Evolutionary conservation across 83 land plant genomes (phyloP).

Genomic region (Diphasiastrum complanatum): DNA sequence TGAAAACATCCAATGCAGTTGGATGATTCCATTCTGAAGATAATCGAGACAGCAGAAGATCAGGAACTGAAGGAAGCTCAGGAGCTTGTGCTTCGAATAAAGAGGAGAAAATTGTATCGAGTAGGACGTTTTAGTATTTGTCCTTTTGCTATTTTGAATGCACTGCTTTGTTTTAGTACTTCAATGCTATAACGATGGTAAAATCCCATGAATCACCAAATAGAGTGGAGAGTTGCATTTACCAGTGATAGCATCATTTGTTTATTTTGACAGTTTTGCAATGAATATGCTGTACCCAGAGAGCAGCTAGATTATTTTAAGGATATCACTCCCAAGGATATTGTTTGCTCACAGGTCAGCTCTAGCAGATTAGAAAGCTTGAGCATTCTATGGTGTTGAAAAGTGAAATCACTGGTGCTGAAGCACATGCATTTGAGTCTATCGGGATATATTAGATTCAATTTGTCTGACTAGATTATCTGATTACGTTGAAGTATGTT

Average conservation of each 20-base stretch:
- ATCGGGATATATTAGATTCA: too few relatives aligned
- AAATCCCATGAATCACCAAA: too few relatives aligned
- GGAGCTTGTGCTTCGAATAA: conserved; percentile 61
- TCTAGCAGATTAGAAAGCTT: background rate
- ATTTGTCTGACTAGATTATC: too few relatives aligned
- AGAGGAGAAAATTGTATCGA: conserved; percentile 76
- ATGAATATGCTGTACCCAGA: conserved; percentile 86
- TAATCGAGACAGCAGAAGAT: conserved; percentile 60
- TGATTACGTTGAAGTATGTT: too few relatives aligned
- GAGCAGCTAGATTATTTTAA: conserved; percentile 77
- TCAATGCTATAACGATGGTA: too few relatives aligned
- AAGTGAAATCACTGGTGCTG: too few relatives aligned
- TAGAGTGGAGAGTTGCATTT: too few relatives aligned
- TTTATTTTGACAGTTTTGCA: conserved; percentile 62
- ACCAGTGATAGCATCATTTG: background rate
- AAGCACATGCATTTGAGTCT: too few relatives aligned
- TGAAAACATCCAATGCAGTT: conserved; percentile 33
- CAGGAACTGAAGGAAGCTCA: conserved; percentile 56
- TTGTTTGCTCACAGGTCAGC: conserved; percentile 80
- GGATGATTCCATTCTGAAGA: conserved; percentile 78
- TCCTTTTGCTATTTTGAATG: too few relatives aligned
- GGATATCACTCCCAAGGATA: conserved; percentile 66
- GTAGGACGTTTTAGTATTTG: conserved; percentile 23
- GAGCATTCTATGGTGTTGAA: too few relatives aligned
- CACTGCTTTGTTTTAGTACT: background rate